Percentiles rank a stretch among this genome's conserved stretches.
Conservation (phyloP, 2,329 filamentous ascomycete species). For the Penicillium vulpinum region DNA sequence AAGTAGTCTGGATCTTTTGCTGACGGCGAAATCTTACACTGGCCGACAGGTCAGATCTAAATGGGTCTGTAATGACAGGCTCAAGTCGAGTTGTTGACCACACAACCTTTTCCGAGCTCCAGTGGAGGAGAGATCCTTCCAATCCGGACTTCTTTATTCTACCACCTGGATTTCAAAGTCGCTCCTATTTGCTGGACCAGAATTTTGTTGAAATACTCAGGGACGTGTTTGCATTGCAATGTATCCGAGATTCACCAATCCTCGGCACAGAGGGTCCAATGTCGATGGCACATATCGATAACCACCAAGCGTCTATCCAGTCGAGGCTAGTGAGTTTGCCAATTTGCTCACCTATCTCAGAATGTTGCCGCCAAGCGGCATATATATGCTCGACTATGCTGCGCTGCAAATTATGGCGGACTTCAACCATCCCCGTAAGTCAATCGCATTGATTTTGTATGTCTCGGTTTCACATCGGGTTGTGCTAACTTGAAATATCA, state of each 20-base stretch:
- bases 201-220: not conserved
- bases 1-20: not conserved
- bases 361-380: not conserved
- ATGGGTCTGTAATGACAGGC: not conserved
- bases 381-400: not conserved
- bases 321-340: not conserved
- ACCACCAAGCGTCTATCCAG: not conserved
- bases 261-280: not conserved
- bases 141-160: not conserved
- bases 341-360: not conserved
- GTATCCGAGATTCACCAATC: not conserved
- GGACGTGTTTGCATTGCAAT: not conserved
- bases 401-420: not conserved
- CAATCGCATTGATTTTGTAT: too few species aligned
- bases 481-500: not conserved
- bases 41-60: not conserved
- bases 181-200: not conserved
- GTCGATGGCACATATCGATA: not conserved
- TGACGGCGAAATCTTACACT: not conserved
- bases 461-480: not conserved
- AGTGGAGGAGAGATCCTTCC: not conserved
- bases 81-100: not conserved
- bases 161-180: not conserved
- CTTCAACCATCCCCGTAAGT: not conserved
- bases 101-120: not conserved